Evolutionary conservation across 345 rosid species (phyloP).

Genomic region (Camelina laxa): DNA sequence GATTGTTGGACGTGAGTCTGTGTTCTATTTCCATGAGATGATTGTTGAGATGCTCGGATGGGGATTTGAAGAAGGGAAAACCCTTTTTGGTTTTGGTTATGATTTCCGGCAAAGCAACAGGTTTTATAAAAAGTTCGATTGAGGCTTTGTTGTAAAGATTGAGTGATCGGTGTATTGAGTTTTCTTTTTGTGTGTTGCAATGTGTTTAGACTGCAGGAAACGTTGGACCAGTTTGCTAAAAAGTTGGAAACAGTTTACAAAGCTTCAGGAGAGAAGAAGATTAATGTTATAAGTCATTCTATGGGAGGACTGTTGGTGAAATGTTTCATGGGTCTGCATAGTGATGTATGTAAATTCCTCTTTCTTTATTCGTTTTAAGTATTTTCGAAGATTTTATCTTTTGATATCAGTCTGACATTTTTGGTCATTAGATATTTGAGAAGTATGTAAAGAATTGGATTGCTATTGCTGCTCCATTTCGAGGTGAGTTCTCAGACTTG

Average conservation of each 20-base stretch:
- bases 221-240: conserved; percentile 67
- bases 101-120: conserved; percentile 98
- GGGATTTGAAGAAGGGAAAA: conserved; percentile 97
- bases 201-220: conserved; percentile 65
- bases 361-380: neutral
- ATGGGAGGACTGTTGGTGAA: conserved; percentile 96
- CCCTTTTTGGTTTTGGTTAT: conserved; percentile 94
- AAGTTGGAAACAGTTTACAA: conserved; percentile 70
- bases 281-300: conserved; percentile 85
- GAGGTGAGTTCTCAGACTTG: conserved; percentile 46
- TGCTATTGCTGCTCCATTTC: conserved; percentile 95
- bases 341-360: conserved; percentile 58
- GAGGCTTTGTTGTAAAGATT: neutral
- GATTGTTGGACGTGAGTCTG: conserved; percentile 85
- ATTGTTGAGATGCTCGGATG: conserved; percentile 86
- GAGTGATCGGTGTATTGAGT: conserved; percentile 13
- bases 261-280: conserved; percentile 91
- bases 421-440: conserved; percentile 64
- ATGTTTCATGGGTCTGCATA: conserved; percentile 85
- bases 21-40: conserved; percentile 94
- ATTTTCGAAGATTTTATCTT: neutral
- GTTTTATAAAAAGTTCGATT: conserved; percentile 38
- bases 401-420: conserved; percentile 1
- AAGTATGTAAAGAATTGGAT: conserved; percentile 95
- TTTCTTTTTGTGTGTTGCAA: conserved; percentile 5